phyloP scores from a whole-genome alignment of 2,329 filamentous ascomycete genomes.

The Epichloe sibirici region DNA sequence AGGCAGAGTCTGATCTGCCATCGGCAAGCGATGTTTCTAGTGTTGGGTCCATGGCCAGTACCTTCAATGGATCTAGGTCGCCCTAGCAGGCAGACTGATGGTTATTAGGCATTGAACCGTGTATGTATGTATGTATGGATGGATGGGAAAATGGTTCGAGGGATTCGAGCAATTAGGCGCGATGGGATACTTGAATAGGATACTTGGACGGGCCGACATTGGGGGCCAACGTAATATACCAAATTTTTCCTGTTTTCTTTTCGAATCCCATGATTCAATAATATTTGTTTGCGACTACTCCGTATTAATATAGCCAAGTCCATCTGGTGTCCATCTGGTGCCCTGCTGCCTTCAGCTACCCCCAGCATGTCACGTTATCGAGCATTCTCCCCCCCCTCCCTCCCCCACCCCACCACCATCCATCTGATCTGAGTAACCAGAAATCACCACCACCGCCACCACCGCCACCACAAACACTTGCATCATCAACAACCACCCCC shows the following conservation, averaged over 20 bases:
- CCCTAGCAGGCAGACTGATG: background rate
- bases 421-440: background rate
- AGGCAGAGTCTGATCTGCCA: conserved; percentile 23
- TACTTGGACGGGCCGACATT: too few species aligned
- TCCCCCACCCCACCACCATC: too few species aligned
- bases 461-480: background rate
- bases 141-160: background rate
- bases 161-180: too few species aligned
- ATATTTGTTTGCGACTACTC: too few species aligned
- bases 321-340: background rate
- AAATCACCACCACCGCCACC: background rate
- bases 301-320: too few species aligned
- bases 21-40: conserved; percentile 27
- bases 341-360: background rate
- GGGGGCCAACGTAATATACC: too few species aligned
- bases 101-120: background rate
- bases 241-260: too few species aligned
- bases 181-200: too few species aligned
- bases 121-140: background rate
- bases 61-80: conserved; percentile 7
- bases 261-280: too few species aligned
- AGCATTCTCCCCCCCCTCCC: background rate
- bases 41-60: conserved; percentile 22
- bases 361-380: conserved; percentile 7
- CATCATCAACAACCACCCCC: background rate